Conservation (phyloP, 345 rosid species). For the Citrus trifoliata region DNA sequence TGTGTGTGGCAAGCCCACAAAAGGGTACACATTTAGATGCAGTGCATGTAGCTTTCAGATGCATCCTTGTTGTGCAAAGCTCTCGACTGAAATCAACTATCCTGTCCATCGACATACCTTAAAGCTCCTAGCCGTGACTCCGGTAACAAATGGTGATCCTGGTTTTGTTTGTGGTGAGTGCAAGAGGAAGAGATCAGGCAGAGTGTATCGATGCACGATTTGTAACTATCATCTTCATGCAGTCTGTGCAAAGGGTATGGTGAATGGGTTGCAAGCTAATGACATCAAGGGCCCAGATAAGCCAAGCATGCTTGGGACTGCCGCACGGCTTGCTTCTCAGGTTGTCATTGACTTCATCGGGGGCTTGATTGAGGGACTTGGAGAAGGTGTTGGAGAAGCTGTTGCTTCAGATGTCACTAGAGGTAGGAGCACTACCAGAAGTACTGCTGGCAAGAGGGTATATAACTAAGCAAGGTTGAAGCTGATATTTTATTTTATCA, state of each 20-base stretch:
- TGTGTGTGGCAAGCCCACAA: slow-evolving; percentile 55
- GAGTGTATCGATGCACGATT: slow-evolving; percentile 61
- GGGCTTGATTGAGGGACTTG: slow-evolving; percentile 71
- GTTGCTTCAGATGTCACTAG: slow-evolving; percentile 40
- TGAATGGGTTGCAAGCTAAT: slow-evolving; percentile 63
- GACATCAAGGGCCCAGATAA: slow-evolving; percentile 45
- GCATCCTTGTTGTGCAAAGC: slow-evolving; percentile 88
- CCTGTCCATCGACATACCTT: slow-evolving; percentile 61
- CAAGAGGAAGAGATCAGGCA: slow-evolving; percentile 55
- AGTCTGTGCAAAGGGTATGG: slow-evolving; percentile 69
- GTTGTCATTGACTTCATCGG: slow-evolving; percentile 64
- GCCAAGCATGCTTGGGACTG: slow-evolving; percentile 54
- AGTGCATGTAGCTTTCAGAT: slow-evolving; percentile 63
- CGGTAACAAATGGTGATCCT: slow-evolving; percentile 14
- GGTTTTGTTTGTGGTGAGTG: slow-evolving; percentile 61
- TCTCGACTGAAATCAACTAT: slow-evolving; percentile 45
- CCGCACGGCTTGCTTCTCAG: slow-evolving; percentile 59
- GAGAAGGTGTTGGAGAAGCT: slow-evolving; percentile 77
- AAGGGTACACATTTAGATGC: slow-evolving; percentile 73
- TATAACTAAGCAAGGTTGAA: background rate
- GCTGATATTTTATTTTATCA: background rate
- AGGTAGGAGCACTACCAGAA: slow-evolving; percentile 25
- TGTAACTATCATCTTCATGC: slow-evolving; percentile 83
- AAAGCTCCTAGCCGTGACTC: slow-evolving; percentile 32
- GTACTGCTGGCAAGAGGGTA: too few species aligned